Base-by-base conservation (phyloP, 1,284 basidiomycete species). In the Anthracocystis walkeri region DNA sequence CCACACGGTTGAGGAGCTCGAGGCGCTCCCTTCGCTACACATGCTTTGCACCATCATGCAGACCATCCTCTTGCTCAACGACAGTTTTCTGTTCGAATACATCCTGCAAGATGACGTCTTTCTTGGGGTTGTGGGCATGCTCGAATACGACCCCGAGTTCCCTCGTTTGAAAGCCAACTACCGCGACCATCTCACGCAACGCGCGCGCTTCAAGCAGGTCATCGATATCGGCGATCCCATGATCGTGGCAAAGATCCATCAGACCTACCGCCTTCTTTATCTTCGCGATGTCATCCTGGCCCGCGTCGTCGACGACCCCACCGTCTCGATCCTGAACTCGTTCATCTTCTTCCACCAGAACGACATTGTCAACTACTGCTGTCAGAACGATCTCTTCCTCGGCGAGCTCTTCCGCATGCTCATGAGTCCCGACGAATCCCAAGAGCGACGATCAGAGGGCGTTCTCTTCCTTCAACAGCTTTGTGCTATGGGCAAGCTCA, bases 301-400 rank as follows among this genome's bases (percentile, higher is more conserved):
- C 0, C 91, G 96, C 7, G 91, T 93, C 2, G 89, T 98, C 49
- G 96, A 99, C 82, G 96, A 99, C 85, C 92, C 94, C 1, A 97
- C 95, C 0, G 97, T 97, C 88, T 95, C 95, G 80, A 94, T 97
- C 79, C 90, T 99, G 81, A 97, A 95, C 86, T 94, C 94, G 18
- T 93, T 94, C 86, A 94, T 99, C 85, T 96, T 98, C 85, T 99
- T 96, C 89, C 97, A 98, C 87, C 96, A 99, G 86, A 95, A 96
- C 81, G 96, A 99, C 86, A 98, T 99, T 82, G 94, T 98, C 83
- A 91, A 89, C 58, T 92, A 96, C 84, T 90, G 97, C 51, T 92
- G 95, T 82, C 89, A 88, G 62, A 93, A 95, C 82, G 89, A 90
- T 6, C 84, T 86, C 6, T 92, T 97, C 84, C 87, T 98, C 29